Conservation (phyloP, 2,329 filamentous ascomycete genomes). For the Fusarium napiforme region DNA sequence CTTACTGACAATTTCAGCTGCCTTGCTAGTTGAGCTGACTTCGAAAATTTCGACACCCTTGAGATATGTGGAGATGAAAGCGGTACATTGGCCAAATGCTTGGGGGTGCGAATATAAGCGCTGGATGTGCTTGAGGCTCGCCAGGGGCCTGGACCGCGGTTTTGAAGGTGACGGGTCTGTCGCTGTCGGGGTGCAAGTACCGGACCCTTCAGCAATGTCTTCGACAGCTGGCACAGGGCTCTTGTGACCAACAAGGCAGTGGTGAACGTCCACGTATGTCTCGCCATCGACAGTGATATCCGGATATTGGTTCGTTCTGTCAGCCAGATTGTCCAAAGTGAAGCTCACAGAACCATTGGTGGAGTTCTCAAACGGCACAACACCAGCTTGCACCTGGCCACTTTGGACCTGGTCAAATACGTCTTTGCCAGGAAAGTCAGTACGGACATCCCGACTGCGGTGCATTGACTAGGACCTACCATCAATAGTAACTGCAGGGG, state of each 20-base stretch:
- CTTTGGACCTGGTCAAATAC: slow-evolving; percentile 83
- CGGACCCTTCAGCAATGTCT: slow-evolving; percentile 51
- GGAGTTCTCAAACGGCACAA: slow-evolving; percentile 96
- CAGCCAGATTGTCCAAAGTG: slow-evolving; percentile 88
- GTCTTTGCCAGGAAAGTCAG: slow-evolving; percentile 59
- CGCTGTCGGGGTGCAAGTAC: slow-evolving; percentile 62
- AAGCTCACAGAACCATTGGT: slow-evolving; percentile 93
- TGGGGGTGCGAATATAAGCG: slow-evolving; percentile 94
- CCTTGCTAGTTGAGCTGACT: slow-evolving; percentile 85
- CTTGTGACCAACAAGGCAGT: slow-evolving; percentile 78
- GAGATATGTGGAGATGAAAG: slow-evolving; percentile 76
- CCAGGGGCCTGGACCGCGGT: slow-evolving; percentile 60
- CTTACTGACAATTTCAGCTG: slow-evolving; percentile 78
- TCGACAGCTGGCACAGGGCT: slow-evolving; percentile 43
- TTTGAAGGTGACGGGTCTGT: slow-evolving; percentile 56
- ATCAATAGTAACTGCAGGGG: slow-evolving; percentile 63
- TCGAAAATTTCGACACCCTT: slow-evolving; percentile 83
- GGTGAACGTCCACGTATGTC: slow-evolving; percentile 86
- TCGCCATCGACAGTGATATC: slow-evolving; percentile 84
- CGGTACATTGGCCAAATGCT: slow-evolving; percentile 90
- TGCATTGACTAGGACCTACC: slow-evolving; percentile 47
- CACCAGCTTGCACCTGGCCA: slow-evolving; percentile 72
- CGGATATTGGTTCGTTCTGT: slow-evolving; percentile 71
- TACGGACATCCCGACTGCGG: not conserved
- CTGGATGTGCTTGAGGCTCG: slow-evolving; percentile 69